Evolutionary conservation across 1,284 basidiomycete genomes (phyloP), one percentile per base, ranked within the genome.

Genomic region (Naganishia liquefaciens): DNA sequence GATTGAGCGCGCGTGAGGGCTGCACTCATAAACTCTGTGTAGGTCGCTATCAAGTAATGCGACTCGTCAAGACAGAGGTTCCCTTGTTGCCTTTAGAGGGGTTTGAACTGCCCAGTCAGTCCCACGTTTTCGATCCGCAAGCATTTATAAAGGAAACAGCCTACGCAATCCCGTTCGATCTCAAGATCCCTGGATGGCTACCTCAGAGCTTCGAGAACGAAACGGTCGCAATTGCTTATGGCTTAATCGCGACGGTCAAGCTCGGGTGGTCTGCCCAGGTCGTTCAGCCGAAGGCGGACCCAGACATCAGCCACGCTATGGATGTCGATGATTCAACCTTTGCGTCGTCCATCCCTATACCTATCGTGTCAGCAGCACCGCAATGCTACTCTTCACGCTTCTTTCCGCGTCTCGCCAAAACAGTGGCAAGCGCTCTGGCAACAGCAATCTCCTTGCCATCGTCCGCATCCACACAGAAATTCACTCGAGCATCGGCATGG

Each of bases 101-200:
- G 21, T 40, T 60, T 17, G 37, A 60, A n/a, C 46, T 60, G 15
- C 19, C 55, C 65, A 68, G 23, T 27, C 23, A 21, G 53, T 15
- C 69, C 74, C 1, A 65, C 70, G 15, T 42, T 37, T 1, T 9
- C 33, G 7, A 9, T 69, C 27, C 52, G 74, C 28, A 73, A 71
- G 2, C 62, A 68, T 10, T 53, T 60, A 46, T 65, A 68, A 27
- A 55, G 7, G 50, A 33, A 23, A 62, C 58, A 27, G 25, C 53
- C 5, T 58, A 75, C n/a, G 71, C 72, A 15, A 64, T 79, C 19
- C 67, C 73, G 1, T 78, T 79, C 57, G 77, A 79, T 49, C 62
- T 79, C 9, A 70, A 71, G 9, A 61, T 79, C 3, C 77, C 77
- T 1, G 77, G 77, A 3, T 79, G 77, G 77, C 65, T 79, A 10